These are phyloP conservation scores for Tetradesmus lagerheimii DNA, from an alignment of 139 green algal genomes.

Conservation along the genomic window DNA sequence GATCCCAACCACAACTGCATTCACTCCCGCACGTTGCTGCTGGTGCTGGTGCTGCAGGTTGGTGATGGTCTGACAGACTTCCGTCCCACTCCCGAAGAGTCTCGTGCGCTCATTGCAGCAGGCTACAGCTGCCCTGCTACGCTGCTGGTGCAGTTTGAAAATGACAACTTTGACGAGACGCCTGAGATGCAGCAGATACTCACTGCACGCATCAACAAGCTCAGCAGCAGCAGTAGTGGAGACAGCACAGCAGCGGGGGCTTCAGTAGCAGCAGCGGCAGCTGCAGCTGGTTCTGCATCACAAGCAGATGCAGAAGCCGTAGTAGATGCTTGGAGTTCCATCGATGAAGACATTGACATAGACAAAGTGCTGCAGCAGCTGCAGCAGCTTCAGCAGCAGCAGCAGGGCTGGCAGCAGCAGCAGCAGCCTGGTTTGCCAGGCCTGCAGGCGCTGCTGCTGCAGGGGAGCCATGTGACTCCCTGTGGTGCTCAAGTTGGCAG, in stretches of 20 bases:
- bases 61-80: slow-evolving; percentile 77
- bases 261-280: not conserved
- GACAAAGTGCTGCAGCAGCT: not conserved
- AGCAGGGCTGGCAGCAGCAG: not conserved
- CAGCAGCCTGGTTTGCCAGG: not conserved
- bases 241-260: not conserved
- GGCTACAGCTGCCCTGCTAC: slow-evolving; percentile 83
- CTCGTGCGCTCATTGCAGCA: slow-evolving; percentile 70
- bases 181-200: slow-evolving; percentile 77
- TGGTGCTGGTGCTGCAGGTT: slow-evolving; percentile 31
- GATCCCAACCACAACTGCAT: too few species aligned
- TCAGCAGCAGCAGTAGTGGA: not conserved
- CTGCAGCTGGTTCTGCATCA: not conserved
- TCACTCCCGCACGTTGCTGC: slow-evolving; percentile 11
- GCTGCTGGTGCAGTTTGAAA: slow-evolving; percentile 90
- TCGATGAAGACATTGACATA: slow-evolving; percentile 27
- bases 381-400: slow-evolving; percentile 2
- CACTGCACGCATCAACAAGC: slow-evolving; percentile 23
- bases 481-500: slow-evolving; percentile 44
- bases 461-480: slow-evolving; percentile 68
- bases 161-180: slow-evolving; percentile 93
- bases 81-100: slow-evolving; percentile 84
- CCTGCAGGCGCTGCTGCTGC: slow-evolving; percentile 49
- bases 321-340: not conserved
- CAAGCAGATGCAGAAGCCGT: not conserved